A percentile compares a stretch with the other conserved stretches of the same genome.
Conservation (phyloP, 225 moss, liverwort and hornwort species). For the Physcomitrellopsis africana region DNA sequence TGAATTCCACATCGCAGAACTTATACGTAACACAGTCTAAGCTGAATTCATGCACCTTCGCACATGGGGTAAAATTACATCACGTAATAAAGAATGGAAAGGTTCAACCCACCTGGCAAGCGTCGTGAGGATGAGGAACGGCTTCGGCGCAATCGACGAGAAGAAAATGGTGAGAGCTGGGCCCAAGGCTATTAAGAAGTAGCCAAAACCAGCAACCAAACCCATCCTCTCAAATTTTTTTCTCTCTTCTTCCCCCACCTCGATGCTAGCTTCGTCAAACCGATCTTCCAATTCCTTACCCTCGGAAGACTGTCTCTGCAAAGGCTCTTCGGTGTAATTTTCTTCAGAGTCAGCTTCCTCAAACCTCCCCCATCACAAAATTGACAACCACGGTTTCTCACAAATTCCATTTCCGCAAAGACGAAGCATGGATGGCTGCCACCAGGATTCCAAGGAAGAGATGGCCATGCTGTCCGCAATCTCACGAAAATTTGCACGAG, state of each 20-base stretch:
- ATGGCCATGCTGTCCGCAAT: background rate
- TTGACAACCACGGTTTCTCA: background rate
- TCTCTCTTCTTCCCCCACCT: background rate
- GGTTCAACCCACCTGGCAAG: conserved; percentile 56
- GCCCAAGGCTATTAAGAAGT: conserved; percentile 76
- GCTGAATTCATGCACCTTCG: background rate
- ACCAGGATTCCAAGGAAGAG: background rate
- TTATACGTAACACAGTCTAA: background rate
- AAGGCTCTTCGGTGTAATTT: background rate
- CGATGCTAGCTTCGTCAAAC: background rate
- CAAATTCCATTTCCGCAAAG: conserved; percentile 1
- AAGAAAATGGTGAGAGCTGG: conserved; percentile 55
- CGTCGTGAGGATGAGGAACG: conserved; percentile 80
- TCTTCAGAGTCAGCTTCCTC: background rate
- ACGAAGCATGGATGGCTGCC: conserved; percentile 3
- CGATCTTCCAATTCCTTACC: background rate
- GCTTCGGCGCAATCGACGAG: conserved; percentile 61
- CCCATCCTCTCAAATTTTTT: conserved; percentile 55
- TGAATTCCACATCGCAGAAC: background rate
- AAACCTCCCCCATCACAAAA: background rate
- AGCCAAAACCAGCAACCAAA: conserved; percentile 69
- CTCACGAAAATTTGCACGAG: background rate
- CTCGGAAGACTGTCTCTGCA: too few relatives aligned
- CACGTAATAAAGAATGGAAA: background rate
- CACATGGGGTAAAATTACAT: background rate